A percentile compares a stretch with the other conserved stretches of the same genome.
Evolutionary conservation across 1,284 basidiomycete genomes (phyloP).

Genomic region (Ganoderma meredithae): DNA sequence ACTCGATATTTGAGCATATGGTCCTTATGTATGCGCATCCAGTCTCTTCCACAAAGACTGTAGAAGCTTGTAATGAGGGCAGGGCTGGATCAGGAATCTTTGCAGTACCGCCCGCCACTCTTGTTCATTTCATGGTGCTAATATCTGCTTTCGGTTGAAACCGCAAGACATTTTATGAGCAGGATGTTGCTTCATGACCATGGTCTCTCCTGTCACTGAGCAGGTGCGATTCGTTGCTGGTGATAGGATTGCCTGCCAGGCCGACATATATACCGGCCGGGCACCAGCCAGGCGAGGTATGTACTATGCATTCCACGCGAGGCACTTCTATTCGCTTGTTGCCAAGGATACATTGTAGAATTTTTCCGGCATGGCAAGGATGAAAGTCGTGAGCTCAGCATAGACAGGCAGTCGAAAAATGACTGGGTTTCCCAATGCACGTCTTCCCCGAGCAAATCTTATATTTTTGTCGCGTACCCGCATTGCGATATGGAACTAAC

Average conservation of each 20-base stretch:
- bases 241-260: neutral
- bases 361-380: no score
- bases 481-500: neutral
- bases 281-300: no score
- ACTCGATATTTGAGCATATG: neutral
- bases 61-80: neutral
- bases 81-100: neutral
- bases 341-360: no score
- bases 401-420: no score
- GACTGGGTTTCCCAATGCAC: no score
- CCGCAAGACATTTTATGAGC: neutral
- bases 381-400: no score
- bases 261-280: no score
- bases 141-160: neutral
- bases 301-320: no score
- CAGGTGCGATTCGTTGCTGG: neutral
- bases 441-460: neutral
- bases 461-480: neutral
- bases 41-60: neutral
- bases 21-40: no score
- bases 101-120: neutral
- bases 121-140: neutral
- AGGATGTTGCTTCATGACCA: neutral
- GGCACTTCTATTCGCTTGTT: no score
- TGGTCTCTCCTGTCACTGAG: neutral